Conservation (phyloP, 805 yeast species). For the Candida michaelii region DNA sequence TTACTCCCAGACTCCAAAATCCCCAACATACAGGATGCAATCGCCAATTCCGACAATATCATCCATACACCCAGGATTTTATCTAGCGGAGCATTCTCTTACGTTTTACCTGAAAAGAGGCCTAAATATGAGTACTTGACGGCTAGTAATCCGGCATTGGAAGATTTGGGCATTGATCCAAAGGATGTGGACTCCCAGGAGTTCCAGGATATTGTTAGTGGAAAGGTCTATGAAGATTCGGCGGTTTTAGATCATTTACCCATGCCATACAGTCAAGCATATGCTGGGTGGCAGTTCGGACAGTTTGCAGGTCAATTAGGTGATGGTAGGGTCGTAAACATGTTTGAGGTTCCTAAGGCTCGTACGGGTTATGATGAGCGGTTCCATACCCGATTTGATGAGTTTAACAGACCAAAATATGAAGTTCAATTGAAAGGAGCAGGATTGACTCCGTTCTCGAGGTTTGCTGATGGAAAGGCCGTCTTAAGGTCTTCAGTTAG, state of each 20-base stretch:
- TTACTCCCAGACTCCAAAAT: slow-evolving; percentile 30
- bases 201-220: slow-evolving; percentile 60
- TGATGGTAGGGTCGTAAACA: slow-evolving; percentile 85
- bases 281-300: slow-evolving; percentile 97
- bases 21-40: slow-evolving; percentile 23
- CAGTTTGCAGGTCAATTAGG: slow-evolving; percentile 96
- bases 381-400: background rate
- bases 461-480: slow-evolving; percentile 97
- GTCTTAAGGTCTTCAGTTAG: slow-evolving; percentile 84
- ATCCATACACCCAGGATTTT: slow-evolving; percentile 39
- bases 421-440: slow-evolving; percentile 89
- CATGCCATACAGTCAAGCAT: slow-evolving; percentile 85
- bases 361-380: background rate
- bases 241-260: slow-evolving; percentile 34
- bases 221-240: slow-evolving; percentile 43
- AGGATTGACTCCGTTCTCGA: slow-evolving; percentile 86
- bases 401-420: slow-evolving; percentile 33
- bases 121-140: slow-evolving; percentile 53
- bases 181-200: slow-evolving; percentile 40
- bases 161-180: slow-evolving; percentile 55
- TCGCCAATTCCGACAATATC: slow-evolving; percentile 28
- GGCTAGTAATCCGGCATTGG: slow-evolving; percentile 59
- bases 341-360: slow-evolving; percentile 64
- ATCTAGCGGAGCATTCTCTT: slow-evolving; percentile 68
- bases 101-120: slow-evolving; percentile 65